Percentiles rank a stretch among this genome's conserved stretches.
Evolutionary conservation across 2,329 filamentous ascomycete genomes (phyloP).

Genomic region (Fusarium sp.): DNA sequence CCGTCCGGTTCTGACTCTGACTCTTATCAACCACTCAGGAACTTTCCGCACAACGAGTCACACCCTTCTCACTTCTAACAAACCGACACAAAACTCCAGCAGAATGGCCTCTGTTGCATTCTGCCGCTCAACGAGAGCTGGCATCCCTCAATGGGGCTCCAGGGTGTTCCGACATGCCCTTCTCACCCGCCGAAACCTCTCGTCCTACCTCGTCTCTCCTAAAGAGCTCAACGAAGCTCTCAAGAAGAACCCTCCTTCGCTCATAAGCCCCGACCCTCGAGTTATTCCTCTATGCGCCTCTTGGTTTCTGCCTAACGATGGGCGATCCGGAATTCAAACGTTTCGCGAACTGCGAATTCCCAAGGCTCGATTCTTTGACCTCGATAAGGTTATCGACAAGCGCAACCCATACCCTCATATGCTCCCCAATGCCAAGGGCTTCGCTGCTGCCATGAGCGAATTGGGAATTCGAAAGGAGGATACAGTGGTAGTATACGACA

Average conservation of each 20-base stretch:
- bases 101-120: slow-evolving; percentile 56
- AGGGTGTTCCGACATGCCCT: slow-evolving; percentile 46
- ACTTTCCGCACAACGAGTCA: slow-evolving; percentile 36
- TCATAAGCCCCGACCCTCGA: slow-evolving; percentile 81
- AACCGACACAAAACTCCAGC: slow-evolving; percentile 16
- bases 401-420: slow-evolving; percentile 94
- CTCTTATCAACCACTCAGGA: slow-evolving; percentile 37
- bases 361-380: slow-evolving; percentile 92
- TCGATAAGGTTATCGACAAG: slow-evolving; percentile 90
- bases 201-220: slow-evolving; percentile 87
- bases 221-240: slow-evolving; percentile 83
- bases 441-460: slow-evolving; percentile 87
- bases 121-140: slow-evolving; percentile 54
- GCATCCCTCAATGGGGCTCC: slow-evolving; percentile 51
- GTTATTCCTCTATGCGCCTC: slow-evolving; percentile 90
- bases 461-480: slow-evolving; percentile 89
- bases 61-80: slow-evolving; percentile 17
- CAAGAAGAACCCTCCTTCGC: slow-evolving; percentile 80
- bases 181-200: slow-evolving; percentile 59
- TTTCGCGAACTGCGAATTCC: slow-evolving; percentile 88
- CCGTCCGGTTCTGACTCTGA: slow-evolving; percentile 12
- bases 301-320: slow-evolving; percentile 97
- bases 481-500: slow-evolving; percentile 92
- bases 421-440: slow-evolving; percentile 83
- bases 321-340: slow-evolving; percentile 79